Evolutionary conservation across 768 basidiomycete genomes (phyloP).

Genomic region (Mycena maculata): DNA sequence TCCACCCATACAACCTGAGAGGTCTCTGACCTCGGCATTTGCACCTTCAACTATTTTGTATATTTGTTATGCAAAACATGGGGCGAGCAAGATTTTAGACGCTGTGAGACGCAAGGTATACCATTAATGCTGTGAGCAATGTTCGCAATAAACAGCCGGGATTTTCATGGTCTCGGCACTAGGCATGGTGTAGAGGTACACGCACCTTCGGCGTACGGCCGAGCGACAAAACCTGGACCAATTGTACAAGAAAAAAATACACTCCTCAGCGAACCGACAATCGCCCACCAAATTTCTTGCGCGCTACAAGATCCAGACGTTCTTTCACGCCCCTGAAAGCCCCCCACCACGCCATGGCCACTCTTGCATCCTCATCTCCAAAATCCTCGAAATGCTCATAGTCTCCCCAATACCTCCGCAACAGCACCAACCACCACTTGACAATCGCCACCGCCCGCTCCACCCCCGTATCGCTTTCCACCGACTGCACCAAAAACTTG

Average conservation of each 20-base stretch:
- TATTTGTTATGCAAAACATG: too few species aligned
- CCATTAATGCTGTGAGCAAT: too few species aligned
- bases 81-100: too few species aligned
- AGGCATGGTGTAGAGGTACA: too few species aligned
- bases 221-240: too few species aligned
- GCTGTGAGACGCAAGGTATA: too few species aligned
- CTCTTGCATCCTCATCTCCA: constrained; percentile 46
- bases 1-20: too few species aligned
- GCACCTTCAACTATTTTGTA: too few species aligned
- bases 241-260: constrained; percentile 41
- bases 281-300: constrained; percentile 78
- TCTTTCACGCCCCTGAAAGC: constrained; percentile 78
- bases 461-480: constrained; percentile 74
- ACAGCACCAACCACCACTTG: constrained; percentile 85
- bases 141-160: too few species aligned
- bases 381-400: constrained; percentile 60
- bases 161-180: too few species aligned
- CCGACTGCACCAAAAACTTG: constrained; percentile 76
- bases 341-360: constrained; percentile 85
- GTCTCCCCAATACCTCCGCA: constrained; percentile 71
- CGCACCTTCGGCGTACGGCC: too few species aligned
- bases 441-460: constrained; percentile 77
- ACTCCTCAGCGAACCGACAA: constrained; percentile 68
- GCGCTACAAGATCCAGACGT: constrained; percentile 72
- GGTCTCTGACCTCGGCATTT: too few species aligned